These are phyloP conservation scores for Bombardia bombarda DNA, from an alignment of 495 filamentous ascomycete species.

Conservation along the genomic window DNA sequence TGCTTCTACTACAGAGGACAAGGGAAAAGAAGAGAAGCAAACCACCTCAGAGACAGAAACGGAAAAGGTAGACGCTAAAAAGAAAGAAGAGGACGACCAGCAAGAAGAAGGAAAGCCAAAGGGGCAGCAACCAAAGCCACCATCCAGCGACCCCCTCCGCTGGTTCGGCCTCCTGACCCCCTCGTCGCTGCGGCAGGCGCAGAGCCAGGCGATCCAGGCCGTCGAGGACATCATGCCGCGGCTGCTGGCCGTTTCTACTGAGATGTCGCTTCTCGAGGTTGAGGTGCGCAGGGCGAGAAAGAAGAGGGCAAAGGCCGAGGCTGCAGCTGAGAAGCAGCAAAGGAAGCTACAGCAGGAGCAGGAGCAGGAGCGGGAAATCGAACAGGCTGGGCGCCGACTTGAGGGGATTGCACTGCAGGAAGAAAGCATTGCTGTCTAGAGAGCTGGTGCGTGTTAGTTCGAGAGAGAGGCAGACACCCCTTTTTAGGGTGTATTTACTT, in stretches of 20 bases:
- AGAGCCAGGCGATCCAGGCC: constrained; percentile 35
- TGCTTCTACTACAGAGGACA: background rate
- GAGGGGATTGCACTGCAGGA: too few relatives aligned
- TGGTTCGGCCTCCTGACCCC: constrained; percentile 68
- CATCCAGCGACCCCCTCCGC: constrained; percentile 46
- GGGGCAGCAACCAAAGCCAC: too few relatives aligned
- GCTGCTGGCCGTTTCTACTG: constrained; percentile 32
- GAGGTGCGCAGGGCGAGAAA: constrained; percentile 43
- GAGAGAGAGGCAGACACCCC: too few relatives aligned
- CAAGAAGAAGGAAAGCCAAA: background rate
- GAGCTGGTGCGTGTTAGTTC: too few relatives aligned
- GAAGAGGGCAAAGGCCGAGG: constrained; percentile 36
- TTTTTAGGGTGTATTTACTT: too few relatives aligned
- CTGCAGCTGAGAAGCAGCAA: constrained; percentile 16
- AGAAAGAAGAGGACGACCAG: constrained; percentile 8
- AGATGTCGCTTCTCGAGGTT: constrained; percentile 44
- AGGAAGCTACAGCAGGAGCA: background rate
- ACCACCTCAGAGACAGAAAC: background rate
- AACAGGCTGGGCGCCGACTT: too few relatives aligned
- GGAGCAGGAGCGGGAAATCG: background rate
- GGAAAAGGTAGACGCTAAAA: background rate
- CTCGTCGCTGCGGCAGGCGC: constrained; percentile 50
- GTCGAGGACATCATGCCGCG: constrained; percentile 39
- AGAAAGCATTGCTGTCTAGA: too few relatives aligned
- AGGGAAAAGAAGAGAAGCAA: background rate